Evolutionary conservation across 176 grass and related monocot genomes (phyloP).

Genomic region (Calamus simplicifolius): DNA sequence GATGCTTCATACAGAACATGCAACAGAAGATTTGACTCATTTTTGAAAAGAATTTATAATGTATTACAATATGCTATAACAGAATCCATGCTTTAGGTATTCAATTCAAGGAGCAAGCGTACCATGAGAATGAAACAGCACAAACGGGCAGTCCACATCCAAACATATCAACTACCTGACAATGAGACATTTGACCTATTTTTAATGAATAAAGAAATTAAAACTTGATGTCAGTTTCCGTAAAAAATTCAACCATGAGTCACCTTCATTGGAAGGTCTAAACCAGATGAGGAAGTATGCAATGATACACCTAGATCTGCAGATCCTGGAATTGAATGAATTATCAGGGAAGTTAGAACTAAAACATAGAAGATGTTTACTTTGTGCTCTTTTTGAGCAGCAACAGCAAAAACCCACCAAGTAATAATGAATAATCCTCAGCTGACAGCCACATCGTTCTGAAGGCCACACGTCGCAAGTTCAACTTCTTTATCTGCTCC

Average conservation of each 20-base stretch:
- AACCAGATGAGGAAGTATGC: constrained; percentile 90
- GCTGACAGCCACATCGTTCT: constrained; percentile 94
- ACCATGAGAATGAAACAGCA: constrained; percentile 97
- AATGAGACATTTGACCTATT: neutral
- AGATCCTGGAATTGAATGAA: constrained; percentile 38
- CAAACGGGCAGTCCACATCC: constrained; percentile 98
- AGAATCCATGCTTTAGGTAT: no score
- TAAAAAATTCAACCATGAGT: neutral
- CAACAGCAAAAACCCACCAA: constrained; percentile 43
- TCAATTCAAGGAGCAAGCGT: constrained; percentile 2
- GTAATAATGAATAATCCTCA: constrained; percentile 91
- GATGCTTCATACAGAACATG: constrained; percentile 48
- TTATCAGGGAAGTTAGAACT: neutral
- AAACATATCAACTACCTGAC: constrained; percentile 99
- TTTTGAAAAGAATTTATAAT: neutral
- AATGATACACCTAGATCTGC: constrained; percentile 87
- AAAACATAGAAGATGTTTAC: neutral
- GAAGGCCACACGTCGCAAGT: constrained; percentile 78
- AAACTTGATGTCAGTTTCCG: no score
- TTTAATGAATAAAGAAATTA: neutral
- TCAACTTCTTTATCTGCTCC: constrained; percentile 83
- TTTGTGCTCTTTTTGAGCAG: neutral
- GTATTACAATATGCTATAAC: no score
- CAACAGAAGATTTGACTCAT: neutral
- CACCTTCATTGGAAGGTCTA: constrained; percentile 97